Conservation (phyloP, 768 basidiomycete species). For the Lentinula detonsa region DNA sequence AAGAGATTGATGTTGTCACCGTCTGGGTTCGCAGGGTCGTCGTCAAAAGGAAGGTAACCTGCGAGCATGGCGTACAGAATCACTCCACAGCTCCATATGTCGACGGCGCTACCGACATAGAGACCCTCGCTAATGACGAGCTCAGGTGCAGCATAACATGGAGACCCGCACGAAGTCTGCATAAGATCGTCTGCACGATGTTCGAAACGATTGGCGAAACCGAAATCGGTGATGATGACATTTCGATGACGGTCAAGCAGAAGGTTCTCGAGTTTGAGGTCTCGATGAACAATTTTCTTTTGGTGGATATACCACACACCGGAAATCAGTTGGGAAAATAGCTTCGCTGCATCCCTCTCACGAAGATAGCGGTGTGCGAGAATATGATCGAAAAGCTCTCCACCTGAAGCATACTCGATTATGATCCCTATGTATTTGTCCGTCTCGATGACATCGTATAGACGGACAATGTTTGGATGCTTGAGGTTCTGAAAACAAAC, state of each 20-base stretch:
- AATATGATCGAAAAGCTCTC: conserved; percentile 98
- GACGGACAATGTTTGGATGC: conserved; percentile 96
- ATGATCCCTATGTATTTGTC: conserved; percentile 99
- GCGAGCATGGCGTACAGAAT: conserved; percentile 97
- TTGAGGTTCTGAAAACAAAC: conserved; percentile 63
- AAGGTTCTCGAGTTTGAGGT: conserved; percentile 97
- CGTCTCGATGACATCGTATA: conserved; percentile 98
- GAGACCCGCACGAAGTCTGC: conserved; percentile 96
- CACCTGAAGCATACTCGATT: conserved; percentile 96
- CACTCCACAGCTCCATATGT: conserved; percentile 96
- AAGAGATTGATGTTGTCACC: conserved; percentile 99
- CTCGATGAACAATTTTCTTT: conserved; percentile 98
- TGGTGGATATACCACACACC: conserved; percentile 99
- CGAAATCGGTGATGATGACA: conserved; percentile 99
- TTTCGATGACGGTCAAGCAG: conserved; percentile 96
- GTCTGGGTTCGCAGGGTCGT: conserved; percentile 97
- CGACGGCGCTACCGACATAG: conserved; percentile 95
- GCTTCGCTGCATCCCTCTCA: conserved; percentile 89
- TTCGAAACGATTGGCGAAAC: conserved; percentile 97
- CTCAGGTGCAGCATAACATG: conserved; percentile 98
- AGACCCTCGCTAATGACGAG: conserved; percentile 96
- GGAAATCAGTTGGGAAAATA: conserved; percentile 97
- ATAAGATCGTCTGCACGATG: conserved; percentile 91
- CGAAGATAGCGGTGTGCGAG: conserved; percentile 94
- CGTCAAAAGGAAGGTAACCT: conserved; percentile 98